Evolutionary conservation across 345 rosid species (phyloP).

Genomic region (Eucalyptus albens): DNA sequence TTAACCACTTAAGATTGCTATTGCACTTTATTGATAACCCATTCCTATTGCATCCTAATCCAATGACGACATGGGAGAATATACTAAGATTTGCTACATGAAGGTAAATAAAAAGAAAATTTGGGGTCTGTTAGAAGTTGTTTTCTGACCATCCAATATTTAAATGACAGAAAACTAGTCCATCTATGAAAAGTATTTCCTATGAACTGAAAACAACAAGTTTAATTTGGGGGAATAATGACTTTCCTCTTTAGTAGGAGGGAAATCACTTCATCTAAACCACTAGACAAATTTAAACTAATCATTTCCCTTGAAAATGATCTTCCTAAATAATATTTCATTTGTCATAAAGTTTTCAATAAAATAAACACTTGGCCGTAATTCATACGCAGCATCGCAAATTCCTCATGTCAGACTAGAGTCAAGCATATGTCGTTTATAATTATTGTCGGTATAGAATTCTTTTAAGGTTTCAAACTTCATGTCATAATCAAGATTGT

Average conservation of each 20-base stretch:
- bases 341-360: not conserved
- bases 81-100: not conserved
- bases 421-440: not conserved
- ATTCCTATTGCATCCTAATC: not conserved
- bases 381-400: not conserved
- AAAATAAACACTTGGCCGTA: too few species aligned
- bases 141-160: too few species aligned
- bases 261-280: too few species aligned
- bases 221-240: not conserved
- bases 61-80: not conserved
- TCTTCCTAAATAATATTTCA: too few species aligned
- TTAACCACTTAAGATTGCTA: not conserved
- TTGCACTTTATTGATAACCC: too few species aligned
- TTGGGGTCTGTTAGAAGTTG: not conserved
- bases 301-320: too few species aligned
- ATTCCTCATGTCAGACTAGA: not conserved
- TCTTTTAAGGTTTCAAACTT: not conserved
- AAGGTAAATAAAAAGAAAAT: not conserved
- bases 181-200: rapidly evolving
- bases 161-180: too few species aligned
- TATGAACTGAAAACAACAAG: not conserved
- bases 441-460: not conserved
- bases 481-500: not conserved
- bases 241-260: not conserved
- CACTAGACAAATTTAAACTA: too few species aligned